Conservation (phyloP, 441 rosid species). For the Geranium incanum region DNA sequence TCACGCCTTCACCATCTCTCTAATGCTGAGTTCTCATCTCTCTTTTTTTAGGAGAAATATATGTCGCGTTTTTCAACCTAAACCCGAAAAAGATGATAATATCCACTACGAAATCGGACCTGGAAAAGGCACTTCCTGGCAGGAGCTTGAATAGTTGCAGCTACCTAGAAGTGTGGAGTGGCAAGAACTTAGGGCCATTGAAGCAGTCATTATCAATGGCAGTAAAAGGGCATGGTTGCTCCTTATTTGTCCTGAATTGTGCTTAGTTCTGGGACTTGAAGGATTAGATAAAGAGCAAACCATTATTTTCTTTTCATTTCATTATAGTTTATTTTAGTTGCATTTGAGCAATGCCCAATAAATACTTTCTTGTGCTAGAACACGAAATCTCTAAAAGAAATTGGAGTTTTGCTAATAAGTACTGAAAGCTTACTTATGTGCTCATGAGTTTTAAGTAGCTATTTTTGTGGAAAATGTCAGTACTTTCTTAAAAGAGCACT, state of each 20-base stretch:
- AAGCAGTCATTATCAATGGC: constrained; percentile 30
- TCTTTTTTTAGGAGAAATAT: constrained; percentile 50
- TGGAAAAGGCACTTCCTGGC: constrained; percentile 39
- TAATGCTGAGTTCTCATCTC: constrained; percentile 6
- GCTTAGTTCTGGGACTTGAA: constrained; percentile 9
- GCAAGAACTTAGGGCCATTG: constrained; percentile 28
- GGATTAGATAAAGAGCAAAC: neutral
- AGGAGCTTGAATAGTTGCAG: constrained; percentile 36
- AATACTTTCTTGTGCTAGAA: neutral
- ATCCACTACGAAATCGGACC: constrained; percentile 48
- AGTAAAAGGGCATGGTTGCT: constrained; percentile 52
- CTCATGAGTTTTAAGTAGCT: neutral
- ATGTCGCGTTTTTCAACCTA: constrained; percentile 74
- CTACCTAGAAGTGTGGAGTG: constrained; percentile 64
- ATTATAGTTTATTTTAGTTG: too few species aligned
- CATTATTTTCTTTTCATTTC: neutral
- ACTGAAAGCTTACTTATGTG: neutral
- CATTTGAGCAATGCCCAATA: neutral
- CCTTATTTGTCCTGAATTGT: constrained; percentile 57
- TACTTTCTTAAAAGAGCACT: neutral
- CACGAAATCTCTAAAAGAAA: neutral
- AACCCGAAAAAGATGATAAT: constrained; percentile 38
- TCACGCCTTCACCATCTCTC: neutral
- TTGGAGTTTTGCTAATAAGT: neutral
- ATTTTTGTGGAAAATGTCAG: neutral